Evolutionary conservation across 495 filamentous ascomycete genomes (phyloP), one percentile per base, ranked within the genome.

Genomic region (Penicillium steckii): DNA sequence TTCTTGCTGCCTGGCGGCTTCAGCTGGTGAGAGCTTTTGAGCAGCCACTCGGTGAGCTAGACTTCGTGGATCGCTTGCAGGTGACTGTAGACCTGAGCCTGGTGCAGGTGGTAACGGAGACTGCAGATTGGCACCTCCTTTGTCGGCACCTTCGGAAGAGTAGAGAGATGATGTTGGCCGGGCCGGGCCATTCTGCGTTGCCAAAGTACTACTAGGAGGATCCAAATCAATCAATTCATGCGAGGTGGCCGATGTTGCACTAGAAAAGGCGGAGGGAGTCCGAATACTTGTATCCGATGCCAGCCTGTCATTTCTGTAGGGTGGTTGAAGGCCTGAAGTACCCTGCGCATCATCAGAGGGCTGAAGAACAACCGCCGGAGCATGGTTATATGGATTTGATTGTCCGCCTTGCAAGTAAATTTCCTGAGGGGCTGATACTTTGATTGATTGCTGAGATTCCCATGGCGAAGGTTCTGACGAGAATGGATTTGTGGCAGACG

Each of bases 151-250:
- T 19, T 61, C 52, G 2, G 51, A 44, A 8, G 59, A 57, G 51
- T 66, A 55, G 2, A 56, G 23, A 6, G 57, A 54, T 17, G 63
- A 60, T 0, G 44, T 17, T 15, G 47, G 50, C 22, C 40, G 46
- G 3, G 41, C 48, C 27, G 57, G 44, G 3, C 32, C 53, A 15
- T 19, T 48, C 8, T 53, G n/a, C n/a, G n/a, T 53, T 3, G 40
- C 26, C 4, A 56, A 57, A 4, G 54, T 19, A 19, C 32, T 37
- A 17, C 29, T 35, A 3, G 60, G 44, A 3, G 57, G 54, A 42
- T 71, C 66, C 8, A 75, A 47, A 17, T 75, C 74, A 18, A 77
- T 65, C 8, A 75, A 61, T 24, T 71, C 68, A 44, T 72, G 67
- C 3, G 72, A 75, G 21, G 70, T 70, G 22, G 60, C 61, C 1